Conservation (phyloP, 2,329 filamentous ascomycete genomes). For the Microdochium trichocladiopsis region DNA sequence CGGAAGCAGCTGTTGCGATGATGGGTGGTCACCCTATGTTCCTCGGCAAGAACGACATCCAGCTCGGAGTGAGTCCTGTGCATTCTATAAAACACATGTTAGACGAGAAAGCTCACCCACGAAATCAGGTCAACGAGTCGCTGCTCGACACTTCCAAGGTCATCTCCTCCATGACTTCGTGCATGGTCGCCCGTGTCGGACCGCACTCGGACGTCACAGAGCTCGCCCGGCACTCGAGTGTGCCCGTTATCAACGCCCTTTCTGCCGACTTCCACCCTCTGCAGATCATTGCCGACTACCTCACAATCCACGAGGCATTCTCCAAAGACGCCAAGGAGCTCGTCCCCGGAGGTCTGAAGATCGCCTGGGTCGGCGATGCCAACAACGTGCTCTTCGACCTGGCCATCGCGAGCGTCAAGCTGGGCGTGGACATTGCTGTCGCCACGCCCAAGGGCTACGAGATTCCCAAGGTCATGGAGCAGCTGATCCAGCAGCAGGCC, state of each 20-base stretch:
- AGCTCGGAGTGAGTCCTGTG: slow-evolving; percentile 64
- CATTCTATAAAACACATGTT: background rate
- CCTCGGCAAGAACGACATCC: slow-evolving; percentile 89
- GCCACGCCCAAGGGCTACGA: slow-evolving; percentile 81
- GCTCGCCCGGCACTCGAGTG: slow-evolving; percentile 64
- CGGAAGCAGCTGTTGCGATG: slow-evolving; percentile 80
- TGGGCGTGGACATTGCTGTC: slow-evolving; percentile 79
- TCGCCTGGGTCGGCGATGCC: slow-evolving; percentile 93
- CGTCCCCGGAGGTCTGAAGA: slow-evolving; percentile 75
- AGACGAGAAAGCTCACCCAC: slow-evolving; percentile 3
- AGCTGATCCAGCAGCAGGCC: slow-evolving; percentile 61
- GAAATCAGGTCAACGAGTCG: slow-evolving; percentile 75
- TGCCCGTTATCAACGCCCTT: slow-evolving; percentile 81
- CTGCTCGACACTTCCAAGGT: slow-evolving; percentile 88
- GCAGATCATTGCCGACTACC: slow-evolving; percentile 88
- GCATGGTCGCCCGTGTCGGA: slow-evolving; percentile 73
- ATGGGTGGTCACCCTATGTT: slow-evolving; percentile 97
- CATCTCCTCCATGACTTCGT: slow-evolving; percentile 88
- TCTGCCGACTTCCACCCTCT: slow-evolving; percentile 90
- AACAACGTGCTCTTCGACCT: slow-evolving; percentile 97
- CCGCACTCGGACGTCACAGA: slow-evolving; percentile 68
- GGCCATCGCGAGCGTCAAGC: slow-evolving; percentile 78
- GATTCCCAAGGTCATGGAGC: slow-evolving; percentile 68
- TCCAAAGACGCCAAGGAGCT: slow-evolving; percentile 41
- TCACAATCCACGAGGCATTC: slow-evolving; percentile 81